These are phyloP conservation scores for Saturnispora serradocipensis DNA, from an alignment of 805 yeast genomes.

Conservation along the genomic window DNA sequence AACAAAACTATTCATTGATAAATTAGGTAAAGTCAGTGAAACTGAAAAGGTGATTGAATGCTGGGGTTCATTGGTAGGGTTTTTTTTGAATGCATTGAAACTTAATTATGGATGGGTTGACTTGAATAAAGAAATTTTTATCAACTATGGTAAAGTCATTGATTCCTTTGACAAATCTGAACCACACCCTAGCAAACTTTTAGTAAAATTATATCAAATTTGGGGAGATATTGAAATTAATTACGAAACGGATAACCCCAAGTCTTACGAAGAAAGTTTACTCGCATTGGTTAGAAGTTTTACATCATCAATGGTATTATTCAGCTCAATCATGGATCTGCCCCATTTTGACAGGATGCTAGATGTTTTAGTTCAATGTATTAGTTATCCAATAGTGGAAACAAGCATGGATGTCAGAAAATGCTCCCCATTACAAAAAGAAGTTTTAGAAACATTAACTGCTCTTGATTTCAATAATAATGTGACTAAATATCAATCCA, in stretches of 20 bases:
- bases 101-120: conserved; percentile 36
- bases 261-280: conserved; percentile 51
- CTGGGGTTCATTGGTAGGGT: conserved; percentile 52
- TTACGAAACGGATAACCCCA: conserved; percentile 32
- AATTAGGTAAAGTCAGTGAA: conserved; percentile 31
- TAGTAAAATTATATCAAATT: conserved; percentile 37
- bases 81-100: conserved; percentile 34
- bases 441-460: conserved; percentile 44
- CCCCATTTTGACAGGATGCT: conserved; percentile 42
- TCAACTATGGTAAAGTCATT: conserved; percentile 38
- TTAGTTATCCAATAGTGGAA: conserved; percentile 62
- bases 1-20: conserved; percentile 49
- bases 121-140: conserved; percentile 47
- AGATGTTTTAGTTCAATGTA: conserved; percentile 51
- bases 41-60: conserved; percentile 23
- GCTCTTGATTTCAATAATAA: conserved; percentile 14
- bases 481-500: conserved; percentile 32
- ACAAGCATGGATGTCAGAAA: conserved; percentile 43
- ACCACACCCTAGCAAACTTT: conserved; percentile 25
- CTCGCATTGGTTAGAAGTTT: conserved; percentile 47
- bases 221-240: conserved; percentile 40
- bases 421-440: conserved; percentile 54
- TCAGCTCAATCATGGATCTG: conserved; percentile 23
- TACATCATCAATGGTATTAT: conserved; percentile 36
- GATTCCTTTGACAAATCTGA: conserved; percentile 19